These are phyloP conservation scores for Phytopythium helicoides DNA, from an alignment of 352 stramenopile species.

Conservation along the genomic window DNA sequence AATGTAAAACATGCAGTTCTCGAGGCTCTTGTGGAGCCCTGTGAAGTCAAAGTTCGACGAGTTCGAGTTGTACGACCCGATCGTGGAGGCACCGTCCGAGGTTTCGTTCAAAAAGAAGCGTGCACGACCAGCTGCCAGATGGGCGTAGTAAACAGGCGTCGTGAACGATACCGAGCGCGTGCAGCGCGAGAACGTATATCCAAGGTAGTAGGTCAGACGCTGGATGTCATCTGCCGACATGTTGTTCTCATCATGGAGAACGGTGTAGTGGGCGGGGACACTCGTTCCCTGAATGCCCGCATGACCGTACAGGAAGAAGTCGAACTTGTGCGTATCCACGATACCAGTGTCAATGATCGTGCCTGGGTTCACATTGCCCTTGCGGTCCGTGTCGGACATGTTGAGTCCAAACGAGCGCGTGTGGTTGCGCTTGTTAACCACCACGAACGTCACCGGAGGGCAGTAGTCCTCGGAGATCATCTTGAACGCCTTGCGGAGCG, in stretches of 20 bases:
- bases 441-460: constrained; percentile 81
- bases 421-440: constrained; percentile 88
- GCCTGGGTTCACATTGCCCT: constrained; percentile 66
- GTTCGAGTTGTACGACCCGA: constrained; percentile 55
- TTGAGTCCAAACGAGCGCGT: constrained; percentile 67
- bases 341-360: constrained; percentile 85
- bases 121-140: constrained; percentile 79
- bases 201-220: constrained; percentile 68
- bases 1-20: constrained; percentile 72
- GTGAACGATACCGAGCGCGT: no score
- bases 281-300: constrained; percentile 80
- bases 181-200: constrained; percentile 75
- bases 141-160: constrained; percentile 21
- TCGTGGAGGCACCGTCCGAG: constrained; percentile 53
- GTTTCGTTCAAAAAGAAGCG: constrained; percentile 81
- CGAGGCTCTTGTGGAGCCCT: constrained; percentile 56
- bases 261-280: constrained; percentile 84
- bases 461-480: constrained; percentile 53
- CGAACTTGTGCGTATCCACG: constrained; percentile 81
- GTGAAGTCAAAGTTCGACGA: constrained; percentile 62
- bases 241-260: constrained; percentile 76
- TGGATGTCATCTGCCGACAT: constrained; percentile 72
- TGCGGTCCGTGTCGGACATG: constrained; percentile 46
- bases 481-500: constrained; percentile 71
- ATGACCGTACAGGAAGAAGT: constrained; percentile 90